These are phyloP conservation scores for Globisporangium irregulare DNA, from an alignment of 352 stramenopile species.

Conservation along the genomic window DNA sequence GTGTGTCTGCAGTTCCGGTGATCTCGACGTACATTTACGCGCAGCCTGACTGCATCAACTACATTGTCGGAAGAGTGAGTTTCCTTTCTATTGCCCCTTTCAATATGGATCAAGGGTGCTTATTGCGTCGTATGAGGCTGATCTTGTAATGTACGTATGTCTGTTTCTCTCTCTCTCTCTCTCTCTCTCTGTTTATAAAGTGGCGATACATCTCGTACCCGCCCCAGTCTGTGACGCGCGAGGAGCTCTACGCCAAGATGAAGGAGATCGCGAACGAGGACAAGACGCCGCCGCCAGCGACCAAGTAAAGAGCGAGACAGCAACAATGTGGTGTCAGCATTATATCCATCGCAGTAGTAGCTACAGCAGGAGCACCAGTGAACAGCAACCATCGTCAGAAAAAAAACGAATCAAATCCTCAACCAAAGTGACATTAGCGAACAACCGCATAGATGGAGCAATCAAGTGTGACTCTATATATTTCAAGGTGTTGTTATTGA, in stretches of 20 bases:
- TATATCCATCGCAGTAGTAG: neutral
- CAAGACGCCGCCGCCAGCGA: constrained; percentile 23
- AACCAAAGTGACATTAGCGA: neutral
- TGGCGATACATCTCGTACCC: constrained; percentile 88
- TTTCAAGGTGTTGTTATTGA: constrained; percentile 6
- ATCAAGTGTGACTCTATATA: constrained; percentile 18
- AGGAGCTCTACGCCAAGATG: constrained; percentile 79
- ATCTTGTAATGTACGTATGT: neutral
- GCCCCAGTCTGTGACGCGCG: constrained; percentile 64
- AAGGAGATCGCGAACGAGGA: constrained; percentile 63
- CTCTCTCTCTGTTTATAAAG: constrained; percentile 23
- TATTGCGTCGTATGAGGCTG: neutral
- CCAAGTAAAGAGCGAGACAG: constrained; percentile 17
- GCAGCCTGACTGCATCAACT: constrained; percentile 83
- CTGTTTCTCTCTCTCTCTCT: neutral
- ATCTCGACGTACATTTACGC: constrained; percentile 81
- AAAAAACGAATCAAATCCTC: neutral
- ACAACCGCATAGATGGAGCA: constrained; percentile 3
- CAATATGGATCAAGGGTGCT: neutral
- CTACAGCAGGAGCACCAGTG: neutral
- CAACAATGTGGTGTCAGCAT: neutral
- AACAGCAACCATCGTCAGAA: neutral
- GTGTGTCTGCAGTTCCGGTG: constrained; percentile 50
- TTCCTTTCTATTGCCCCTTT: neutral
- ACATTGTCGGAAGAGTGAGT: constrained; percentile 61